phyloP scores from a whole-genome alignment of 371 early-diverging fungal genomes.

The Nematocida ironsii region DNA sequence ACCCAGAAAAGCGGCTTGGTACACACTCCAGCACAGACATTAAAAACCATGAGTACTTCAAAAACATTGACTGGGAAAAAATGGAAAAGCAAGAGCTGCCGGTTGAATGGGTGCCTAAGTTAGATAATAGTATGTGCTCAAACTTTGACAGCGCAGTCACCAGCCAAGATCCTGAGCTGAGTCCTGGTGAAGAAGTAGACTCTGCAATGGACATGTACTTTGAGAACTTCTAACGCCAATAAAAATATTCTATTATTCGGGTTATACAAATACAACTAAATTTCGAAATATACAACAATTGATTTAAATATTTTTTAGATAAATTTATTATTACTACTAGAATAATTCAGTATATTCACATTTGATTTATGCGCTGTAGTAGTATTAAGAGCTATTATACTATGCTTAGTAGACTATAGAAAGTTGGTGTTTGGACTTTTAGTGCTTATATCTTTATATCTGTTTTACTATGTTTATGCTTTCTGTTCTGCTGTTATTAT shows the following conservation, averaged over 20 bases:
- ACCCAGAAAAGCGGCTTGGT: constrained; percentile 78
- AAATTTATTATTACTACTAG: too few relatives aligned
- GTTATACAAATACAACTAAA: not conserved
- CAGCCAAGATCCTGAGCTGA: constrained; percentile 71
- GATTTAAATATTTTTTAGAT: too few relatives aligned
- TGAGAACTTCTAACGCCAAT: constrained; percentile 37
- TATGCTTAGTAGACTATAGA: too few relatives aligned
- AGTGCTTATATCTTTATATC: too few relatives aligned
- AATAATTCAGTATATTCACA: not conserved
- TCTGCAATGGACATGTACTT: constrained; percentile 9
- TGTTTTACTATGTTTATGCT: too few relatives aligned
- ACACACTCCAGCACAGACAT: constrained; percentile 77
- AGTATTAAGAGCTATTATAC: too few relatives aligned
- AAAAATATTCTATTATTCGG: not conserved
- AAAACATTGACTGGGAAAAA: constrained; percentile 87
- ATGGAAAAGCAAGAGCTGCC: constrained; percentile 76
- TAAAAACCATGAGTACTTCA: constrained; percentile 86
- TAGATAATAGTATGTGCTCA: constrained; percentile 70
- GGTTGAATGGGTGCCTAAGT: constrained; percentile 80
- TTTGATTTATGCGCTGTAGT: not conserved
- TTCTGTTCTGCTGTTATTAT: too few relatives aligned
- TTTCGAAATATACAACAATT: too few relatives aligned
- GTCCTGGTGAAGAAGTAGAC: constrained; percentile 14
- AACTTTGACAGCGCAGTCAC: constrained; percentile 77
- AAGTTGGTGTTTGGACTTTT: too few relatives aligned